Evolutionary conservation across 306 rosid species (phyloP).

Genomic region (Ormosia emarginata): DNA sequence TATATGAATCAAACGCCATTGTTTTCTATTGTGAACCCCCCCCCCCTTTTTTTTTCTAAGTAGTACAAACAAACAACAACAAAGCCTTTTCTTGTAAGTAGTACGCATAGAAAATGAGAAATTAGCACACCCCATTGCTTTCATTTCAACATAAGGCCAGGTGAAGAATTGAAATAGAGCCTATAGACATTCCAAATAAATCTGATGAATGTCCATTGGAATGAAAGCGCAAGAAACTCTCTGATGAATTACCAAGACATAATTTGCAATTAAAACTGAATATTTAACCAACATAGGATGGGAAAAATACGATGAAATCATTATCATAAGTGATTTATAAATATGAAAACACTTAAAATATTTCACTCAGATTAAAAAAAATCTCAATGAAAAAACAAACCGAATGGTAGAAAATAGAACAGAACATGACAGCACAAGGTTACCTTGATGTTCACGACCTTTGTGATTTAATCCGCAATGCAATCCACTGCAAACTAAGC

Average conservation of each 20-base stretch:
- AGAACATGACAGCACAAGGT: background rate
- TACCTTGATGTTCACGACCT: conserved; percentile 19
- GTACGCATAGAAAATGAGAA: background rate
- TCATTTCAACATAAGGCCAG: background rate
- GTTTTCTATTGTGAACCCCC: too few relatives aligned
- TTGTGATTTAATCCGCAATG: conserved; percentile 27
- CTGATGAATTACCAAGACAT: background rate
- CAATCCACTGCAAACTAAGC: background rate
- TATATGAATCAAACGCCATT: too few relatives aligned
- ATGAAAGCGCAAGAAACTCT: background rate
- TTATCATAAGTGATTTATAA: background rate
- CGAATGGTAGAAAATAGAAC: background rate
- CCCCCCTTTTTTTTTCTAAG: too few relatives aligned
- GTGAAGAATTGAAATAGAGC: background rate
- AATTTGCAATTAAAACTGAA: background rate
- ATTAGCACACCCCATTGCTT: background rate
- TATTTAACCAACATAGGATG: background rate
- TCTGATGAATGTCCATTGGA: background rate
- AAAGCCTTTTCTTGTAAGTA: background rate
- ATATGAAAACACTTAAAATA: background rate
- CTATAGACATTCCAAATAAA: background rate
- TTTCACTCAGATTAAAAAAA: background rate
- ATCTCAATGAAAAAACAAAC: background rate
- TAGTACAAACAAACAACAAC: too few relatives aligned
- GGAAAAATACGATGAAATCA: background rate